A percentile compares a stretch with the other conserved stretches of the same genome.
phyloP scores from a whole-genome alignment of 192 early-diverging fungal genomes.

The Allomyces arbusculus region DNA sequence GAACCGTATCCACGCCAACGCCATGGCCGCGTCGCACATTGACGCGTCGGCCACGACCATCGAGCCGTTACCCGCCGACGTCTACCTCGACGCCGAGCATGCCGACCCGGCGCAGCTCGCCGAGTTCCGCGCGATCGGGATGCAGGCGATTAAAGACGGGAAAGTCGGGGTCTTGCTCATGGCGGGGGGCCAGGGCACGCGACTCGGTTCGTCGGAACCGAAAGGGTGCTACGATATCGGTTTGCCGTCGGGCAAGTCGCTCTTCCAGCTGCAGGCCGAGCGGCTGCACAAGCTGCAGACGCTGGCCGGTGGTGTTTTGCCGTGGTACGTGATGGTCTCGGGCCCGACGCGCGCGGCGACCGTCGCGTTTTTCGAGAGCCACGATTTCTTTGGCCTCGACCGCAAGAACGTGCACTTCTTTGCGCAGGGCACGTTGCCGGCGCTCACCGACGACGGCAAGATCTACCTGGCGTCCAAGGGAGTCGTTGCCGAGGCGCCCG shows the following conservation, averaged over 20 bases:
- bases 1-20: slow-evolving; percentile 64
- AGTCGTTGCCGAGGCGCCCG: slow-evolving; percentile 58
- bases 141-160: slow-evolving; percentile 57
- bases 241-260: slow-evolving; percentile 64
- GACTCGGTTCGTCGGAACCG: slow-evolving; percentile 61
- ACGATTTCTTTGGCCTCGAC: slow-evolving; percentile 75
- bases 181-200: slow-evolving; percentile 77
- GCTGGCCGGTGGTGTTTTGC: slow-evolving; percentile 42
- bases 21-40: slow-evolving; percentile 27
- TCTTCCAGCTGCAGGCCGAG: slow-evolving; percentile 91
- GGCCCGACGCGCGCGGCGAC: slow-evolving; percentile 76
- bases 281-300: slow-evolving; percentile 71
- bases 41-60: slow-evolving; percentile 17
- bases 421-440: slow-evolving; percentile 87
- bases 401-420: slow-evolving; percentile 79
- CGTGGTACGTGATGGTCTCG: slow-evolving; percentile 98
- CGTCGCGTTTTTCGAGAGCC: slow-evolving; percentile 49
- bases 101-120: slow-evolving; percentile 26
- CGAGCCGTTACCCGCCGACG: slow-evolving; percentile 53
- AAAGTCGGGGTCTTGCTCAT: slow-evolving; percentile 89
- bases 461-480: slow-evolving; percentile 65
- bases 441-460: slow-evolving; percentile 75
- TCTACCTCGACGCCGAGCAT: slow-evolving; percentile 29
- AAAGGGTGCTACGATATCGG: slow-evolving; percentile 92
- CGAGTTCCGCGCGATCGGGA: slow-evolving; percentile 54